A percentile compares a stretch with the other conserved stretches of the same genome.
Evolutionary conservation across 176 grass and related monocot genomes (phyloP).

Genomic region (Eragrostis curvula): DNA sequence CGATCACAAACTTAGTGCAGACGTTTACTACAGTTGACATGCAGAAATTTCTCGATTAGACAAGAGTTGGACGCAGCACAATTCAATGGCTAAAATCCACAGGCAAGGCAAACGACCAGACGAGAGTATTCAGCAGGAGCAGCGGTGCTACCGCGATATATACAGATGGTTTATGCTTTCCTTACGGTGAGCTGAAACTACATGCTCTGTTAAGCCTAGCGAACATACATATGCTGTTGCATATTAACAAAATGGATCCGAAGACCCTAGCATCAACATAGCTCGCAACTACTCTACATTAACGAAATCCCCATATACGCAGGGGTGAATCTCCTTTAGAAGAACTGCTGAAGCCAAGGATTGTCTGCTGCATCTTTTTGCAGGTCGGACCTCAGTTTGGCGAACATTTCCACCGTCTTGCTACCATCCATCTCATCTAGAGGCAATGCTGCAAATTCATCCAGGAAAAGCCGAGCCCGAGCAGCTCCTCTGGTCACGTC

Average conservation of each 20-base stretch:
- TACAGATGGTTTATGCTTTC: slow-evolving; percentile 9
- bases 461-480: slow-evolving; percentile 70
- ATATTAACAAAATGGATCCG: slow-evolving; percentile 43
- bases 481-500: slow-evolving; percentile 77
- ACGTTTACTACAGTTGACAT: no score
- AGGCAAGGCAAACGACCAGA: no score
- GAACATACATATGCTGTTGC: not conserved
- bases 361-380: slow-evolving; percentile 67
- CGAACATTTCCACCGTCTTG: slow-evolving; percentile 48
- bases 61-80: no score
- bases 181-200: not conserved
- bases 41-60: no score
- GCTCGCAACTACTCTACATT: not conserved
- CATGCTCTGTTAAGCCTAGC: slow-evolving; percentile 23
- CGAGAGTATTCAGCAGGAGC: not conserved
- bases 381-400: slow-evolving; percentile 63
- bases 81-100: no score
- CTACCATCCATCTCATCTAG: slow-evolving; percentile 66
- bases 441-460: slow-evolving; percentile 68
- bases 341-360: slow-evolving; percentile 94
- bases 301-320: not conserved
- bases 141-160: not conserved
- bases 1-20: no score
- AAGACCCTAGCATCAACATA: slow-evolving; percentile 30
- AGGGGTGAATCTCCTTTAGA: slow-evolving; percentile 41